Evolutionary conservation across 2,329 filamentous ascomycete species (phyloP).

Genomic region (Ophiostoma montium): DNA sequence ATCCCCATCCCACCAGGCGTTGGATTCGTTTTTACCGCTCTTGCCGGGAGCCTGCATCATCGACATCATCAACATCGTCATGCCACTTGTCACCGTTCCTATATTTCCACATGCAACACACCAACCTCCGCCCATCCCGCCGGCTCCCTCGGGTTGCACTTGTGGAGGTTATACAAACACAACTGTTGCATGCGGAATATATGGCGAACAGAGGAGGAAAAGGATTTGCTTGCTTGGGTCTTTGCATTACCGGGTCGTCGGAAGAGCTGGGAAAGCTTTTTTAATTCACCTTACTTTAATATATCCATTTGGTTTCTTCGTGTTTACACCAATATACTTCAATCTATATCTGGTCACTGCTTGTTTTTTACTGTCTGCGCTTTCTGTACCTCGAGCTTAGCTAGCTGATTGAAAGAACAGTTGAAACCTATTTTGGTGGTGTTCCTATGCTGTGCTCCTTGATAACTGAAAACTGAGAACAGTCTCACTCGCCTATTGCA

Average conservation of each 20-base stretch:
- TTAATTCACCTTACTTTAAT: not conserved
- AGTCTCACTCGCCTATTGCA: constrained; percentile 1
- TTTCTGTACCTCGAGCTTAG: too few species aligned
- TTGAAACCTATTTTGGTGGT: too few species aligned
- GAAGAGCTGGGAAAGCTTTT: not conserved
- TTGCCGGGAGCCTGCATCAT: not conserved
- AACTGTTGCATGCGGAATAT: not conserved
- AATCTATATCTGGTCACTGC: not conserved
- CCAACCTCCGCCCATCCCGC: not conserved
- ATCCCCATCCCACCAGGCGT: too few species aligned
- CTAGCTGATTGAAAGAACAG: too few species aligned
- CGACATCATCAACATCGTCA: not conserved
- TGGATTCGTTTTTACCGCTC: not conserved
- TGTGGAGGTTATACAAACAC: not conserved
- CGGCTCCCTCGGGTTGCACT: not conserved
- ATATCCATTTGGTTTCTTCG: not conserved
- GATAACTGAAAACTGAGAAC: too few species aligned
- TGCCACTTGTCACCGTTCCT: not conserved
- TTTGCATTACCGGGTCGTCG: not conserved
- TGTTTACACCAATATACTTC: not conserved
- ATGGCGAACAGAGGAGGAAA: not conserved
- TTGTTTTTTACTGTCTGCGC: not conserved
- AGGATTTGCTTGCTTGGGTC: not conserved
- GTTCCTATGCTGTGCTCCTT: too few species aligned
- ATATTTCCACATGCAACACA: not conserved